Evolutionary conservation across 1,139 yeast genomes (phyloP).

Genomic region (Kodamaea ohmeri): DNA sequence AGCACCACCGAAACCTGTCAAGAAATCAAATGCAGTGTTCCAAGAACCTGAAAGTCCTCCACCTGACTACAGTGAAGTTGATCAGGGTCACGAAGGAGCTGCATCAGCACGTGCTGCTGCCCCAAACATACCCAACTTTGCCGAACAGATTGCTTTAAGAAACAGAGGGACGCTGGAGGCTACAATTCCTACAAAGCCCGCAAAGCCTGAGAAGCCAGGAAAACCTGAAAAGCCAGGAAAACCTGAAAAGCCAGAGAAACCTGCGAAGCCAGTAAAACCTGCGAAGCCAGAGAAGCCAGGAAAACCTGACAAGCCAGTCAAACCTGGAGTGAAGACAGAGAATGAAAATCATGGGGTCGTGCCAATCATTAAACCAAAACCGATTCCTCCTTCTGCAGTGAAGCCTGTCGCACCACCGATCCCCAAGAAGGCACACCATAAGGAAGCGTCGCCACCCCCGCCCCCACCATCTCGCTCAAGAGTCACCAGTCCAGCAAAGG

Average conservation of each 20-base stretch:
- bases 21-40: slow-evolving; percentile 26
- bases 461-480: background rate
- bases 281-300: slow-evolving; percentile 12
- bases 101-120: too few relatives aligned
- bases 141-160: slow-evolving; percentile 22
- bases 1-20: slow-evolving; percentile 43
- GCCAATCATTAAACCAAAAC: background rate
- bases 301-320: slow-evolving; percentile 13
- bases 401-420: slow-evolving; percentile 3
- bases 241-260: slow-evolving; percentile 15
- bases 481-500: background rate
- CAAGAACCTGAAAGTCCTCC: slow-evolving; percentile 14
- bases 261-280: slow-evolving; percentile 18
- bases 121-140: slow-evolving; percentile 22
- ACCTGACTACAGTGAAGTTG: slow-evolving; percentile 25
- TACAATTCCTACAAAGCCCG: background rate
- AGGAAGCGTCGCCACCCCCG: slow-evolving; percentile 1
- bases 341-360: too few relatives aligned
- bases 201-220: slow-evolving; percentile 13
- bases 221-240: slow-evolving; percentile 15
- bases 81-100: too few relatives aligned
- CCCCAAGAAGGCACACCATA: slow-evolving; percentile 5
- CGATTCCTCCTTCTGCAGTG: too few relatives aligned
- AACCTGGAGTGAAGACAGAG: background rate
- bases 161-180: slow-evolving; percentile 1